Base-by-base conservation (phyloP, 2,329 filamentous ascomycete genomes). In the Aaosphaeria arxii region DNA sequence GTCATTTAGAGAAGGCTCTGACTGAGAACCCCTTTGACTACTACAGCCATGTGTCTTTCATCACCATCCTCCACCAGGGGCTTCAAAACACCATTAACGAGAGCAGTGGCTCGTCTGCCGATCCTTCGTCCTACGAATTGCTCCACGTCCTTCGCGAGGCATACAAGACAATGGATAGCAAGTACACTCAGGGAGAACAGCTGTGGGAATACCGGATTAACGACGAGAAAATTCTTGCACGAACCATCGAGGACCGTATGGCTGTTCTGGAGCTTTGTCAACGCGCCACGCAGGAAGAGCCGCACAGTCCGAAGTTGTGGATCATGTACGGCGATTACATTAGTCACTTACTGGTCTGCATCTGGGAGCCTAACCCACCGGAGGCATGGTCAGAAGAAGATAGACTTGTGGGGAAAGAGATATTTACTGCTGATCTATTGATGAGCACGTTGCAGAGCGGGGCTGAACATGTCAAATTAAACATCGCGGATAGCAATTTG, bases 241-340 rank as follows among this genome's bases (percentile, higher is more conserved):
- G 63, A 73, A 85, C 64, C 70, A 65, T 88, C 46, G 86, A 90
- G 52, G 80, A 83, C 59, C 83, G 86, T 57, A 79, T 89, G 64
- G 77, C 79, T 52, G 77, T 89, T 42, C 78, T 91, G 62, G 88
- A 92, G 67, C 72, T 87, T 40, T 90, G 84, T 71, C 84, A 86
- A 57, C 80, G 79, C 56, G 88, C 88, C 48, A 81, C 86, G 24
- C 72, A 74, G 49, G 85, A 88, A 45, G 88, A 92, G 69, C 86
- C 87, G 7, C 84, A 80, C 56, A 91, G 88, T 59, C 75, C 87
- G 50, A 83, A 81, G 53, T 74, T 92, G 38, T 94, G 89, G 89
- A 78, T 85, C 50, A 79, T 84, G 30, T 92, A 91, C 64, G 89
- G 86, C 69, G 84, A 91, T 59, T 92, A 86, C 71, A 84, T 91